Base-by-base conservation (phyloP, 441 rosid species). In the Populus trichocarpa region DNA sequence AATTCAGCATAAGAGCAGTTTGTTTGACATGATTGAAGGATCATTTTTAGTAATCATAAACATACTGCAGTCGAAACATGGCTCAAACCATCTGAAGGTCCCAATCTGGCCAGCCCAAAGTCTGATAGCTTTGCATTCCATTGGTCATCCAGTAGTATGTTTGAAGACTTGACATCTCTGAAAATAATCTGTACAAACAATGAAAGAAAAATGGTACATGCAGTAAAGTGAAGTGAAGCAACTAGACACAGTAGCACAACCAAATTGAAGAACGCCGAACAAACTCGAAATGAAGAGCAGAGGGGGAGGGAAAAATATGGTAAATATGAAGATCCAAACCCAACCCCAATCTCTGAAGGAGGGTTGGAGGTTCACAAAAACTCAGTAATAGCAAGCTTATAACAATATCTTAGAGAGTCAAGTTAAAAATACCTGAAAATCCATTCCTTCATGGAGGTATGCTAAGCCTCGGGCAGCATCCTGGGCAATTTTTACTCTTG, bases 381-480 rank as follows among this genome's bases (percentile, higher is more conserved):
- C 50, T 42, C 50, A 42, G 50, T 42, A 11, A 42, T 42, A 42
- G 14, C 16, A 11, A 0, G 50, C 50, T 42, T 42, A 42, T 11
- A 42, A 3, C 50, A 42, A 42, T 12, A 42, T 42, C 50, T 3
- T 42, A 42, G 50, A 10, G 5, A 42, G 50, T 42, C 0, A 42
- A 42, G 4, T 42, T 42, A 42, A 42, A 42, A 16, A 25, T 69
- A 93, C 99, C 99, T 92, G 97, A 88, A 92, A 93, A 73, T 93
- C 95, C 96, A 93, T 89, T 82, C 90, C 96, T 81, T 93, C 93
- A 23, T 94, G 98, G 26, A 94, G 86, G 67, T 92, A 94, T 0
- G 91, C 90, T 72, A 94, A 87, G 42, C 97, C 98, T 78, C 85
- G 87, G 72, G 98, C 98, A 61, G 98, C 95, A 83, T 94, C 98